These are phyloP conservation scores for Amphirosellinia nigrospora DNA, from an alignment of 495 filamentous ascomycete genomes.

Conservation along the genomic window DNA sequence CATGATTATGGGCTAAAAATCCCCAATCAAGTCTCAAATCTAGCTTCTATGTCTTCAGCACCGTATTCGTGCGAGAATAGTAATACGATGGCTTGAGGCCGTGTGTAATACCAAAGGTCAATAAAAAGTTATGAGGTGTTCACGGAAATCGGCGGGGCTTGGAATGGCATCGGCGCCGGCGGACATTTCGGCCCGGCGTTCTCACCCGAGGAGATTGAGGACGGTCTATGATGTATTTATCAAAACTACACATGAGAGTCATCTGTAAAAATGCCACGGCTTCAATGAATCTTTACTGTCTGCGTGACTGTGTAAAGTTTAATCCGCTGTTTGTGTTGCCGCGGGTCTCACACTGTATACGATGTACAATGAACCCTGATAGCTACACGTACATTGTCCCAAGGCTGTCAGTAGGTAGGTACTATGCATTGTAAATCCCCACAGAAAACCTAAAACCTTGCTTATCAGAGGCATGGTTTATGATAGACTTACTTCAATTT, in stretches of 20 bases:
- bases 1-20: conserved; percentile 70
- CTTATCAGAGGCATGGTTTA: no score
- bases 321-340: not conserved
- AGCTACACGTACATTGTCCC: no score
- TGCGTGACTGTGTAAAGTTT: not conserved
- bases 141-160: conserved; percentile 38
- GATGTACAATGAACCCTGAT: not conserved
- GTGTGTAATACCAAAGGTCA: conserved; percentile 40
- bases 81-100: conserved; percentile 34
- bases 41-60: conserved; percentile 21
- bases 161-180: conserved; percentile 40
- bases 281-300: not conserved
- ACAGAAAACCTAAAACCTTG: not conserved
- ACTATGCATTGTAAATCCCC: not conserved
- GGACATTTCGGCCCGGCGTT: conserved; percentile 12
- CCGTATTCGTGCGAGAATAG: conserved; percentile 32
- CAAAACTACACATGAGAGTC: conserved; percentile 20
- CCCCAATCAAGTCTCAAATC: conserved; percentile 20
- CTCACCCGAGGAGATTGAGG: conserved; percentile 1
- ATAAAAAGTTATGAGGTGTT: conserved; percentile 41
- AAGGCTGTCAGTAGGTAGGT: no score
- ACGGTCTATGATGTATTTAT: conserved; percentile 18
- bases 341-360: not conserved
- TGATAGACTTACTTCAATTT: not conserved
- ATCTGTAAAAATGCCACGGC: conserved; percentile 7